Base-by-base conservation (phyloP, 345 rosid species). In the Brassica nigra region DNA sequence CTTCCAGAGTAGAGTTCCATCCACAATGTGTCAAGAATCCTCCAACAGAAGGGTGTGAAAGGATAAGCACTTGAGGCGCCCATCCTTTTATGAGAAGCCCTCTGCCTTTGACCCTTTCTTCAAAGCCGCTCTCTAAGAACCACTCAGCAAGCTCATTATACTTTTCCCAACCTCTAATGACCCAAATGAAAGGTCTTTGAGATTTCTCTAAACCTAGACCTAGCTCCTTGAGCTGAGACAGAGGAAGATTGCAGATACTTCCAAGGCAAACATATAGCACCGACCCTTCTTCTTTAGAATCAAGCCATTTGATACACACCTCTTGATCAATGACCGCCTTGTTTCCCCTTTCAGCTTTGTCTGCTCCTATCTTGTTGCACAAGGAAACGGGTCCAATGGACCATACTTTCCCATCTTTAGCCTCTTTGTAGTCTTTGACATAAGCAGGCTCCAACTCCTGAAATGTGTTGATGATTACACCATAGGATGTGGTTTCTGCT, bases 241-340 rank as follows among this genome's bases (percentile, higher is more conserved):
- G 9, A 4, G 79, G 64, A 20, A 84, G 75, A 29, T 59, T 76
- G 34, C 76, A 67, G 1, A 84, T n/a, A 73, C 86, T 86, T 31
- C 91, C 91, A 0, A 85, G 85, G 49, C 88, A 89, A 54, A 79
- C 86, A 37, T 87, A 89, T 0, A 89, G 8, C 4, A 89, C 87
- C 0, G 89, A 89, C 2, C 57, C 12, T 0, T 63, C 36, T 12
- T 57, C 62, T 47, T 62, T 47, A 11, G 80, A 75, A 44, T 87
- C 85, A 10, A 87, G 85, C 92, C 90, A 89, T 36, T 71, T 59
- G 54, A 86, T 2, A 10, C 83, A 84, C 0, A 80, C 57, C 0
- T 70, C 39, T 36, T 71, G 47, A 62, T 65, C 68, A 39, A 73
- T 70, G 8, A 62, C 72, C 0, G 81, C 68, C 3, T 66, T 71